These are phyloP conservation scores for Bruguiera gymnorhiza DNA, from an alignment of 345 rosid genomes.

Conservation along the genomic window DNA sequence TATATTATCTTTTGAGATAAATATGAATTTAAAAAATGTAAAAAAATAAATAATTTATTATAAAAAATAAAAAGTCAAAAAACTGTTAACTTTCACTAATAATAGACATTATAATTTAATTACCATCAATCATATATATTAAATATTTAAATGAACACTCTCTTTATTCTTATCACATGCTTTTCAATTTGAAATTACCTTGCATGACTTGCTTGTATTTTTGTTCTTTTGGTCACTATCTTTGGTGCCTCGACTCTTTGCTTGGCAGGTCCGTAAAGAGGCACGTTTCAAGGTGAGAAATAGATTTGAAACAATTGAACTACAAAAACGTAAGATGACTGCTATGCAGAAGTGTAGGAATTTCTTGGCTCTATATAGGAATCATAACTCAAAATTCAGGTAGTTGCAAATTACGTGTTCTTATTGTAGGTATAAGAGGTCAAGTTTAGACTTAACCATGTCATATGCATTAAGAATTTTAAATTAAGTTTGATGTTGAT, in stretches of 20 bases:
- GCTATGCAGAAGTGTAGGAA: constrained; percentile 86
- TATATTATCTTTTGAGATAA: no score
- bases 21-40: no score
- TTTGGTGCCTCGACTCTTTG: constrained; percentile 91
- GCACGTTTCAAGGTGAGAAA: constrained; percentile 75
- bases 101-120: no score
- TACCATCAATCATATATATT: no score
- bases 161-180: constrained; percentile 91
- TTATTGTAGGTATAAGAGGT: constrained; percentile 93
- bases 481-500: no score
- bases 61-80: no score
- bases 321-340: constrained; percentile 53
- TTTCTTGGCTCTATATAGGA: constrained; percentile 75
- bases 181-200: constrained; percentile 87
- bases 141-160: constrained; percentile 53
- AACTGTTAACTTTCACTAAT: no score
- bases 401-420: constrained; percentile 88
- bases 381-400: constrained; percentile 67
- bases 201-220: constrained; percentile 83
- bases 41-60: no score
- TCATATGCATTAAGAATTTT: no score
- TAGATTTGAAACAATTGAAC: constrained; percentile 54
- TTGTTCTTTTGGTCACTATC: constrained; percentile 84
- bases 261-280: constrained; percentile 82
- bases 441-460: constrained; percentile 50